phyloP scores from a whole-genome alignment of 805 yeast species.

The Citeromyces nyonsensis region DNA sequence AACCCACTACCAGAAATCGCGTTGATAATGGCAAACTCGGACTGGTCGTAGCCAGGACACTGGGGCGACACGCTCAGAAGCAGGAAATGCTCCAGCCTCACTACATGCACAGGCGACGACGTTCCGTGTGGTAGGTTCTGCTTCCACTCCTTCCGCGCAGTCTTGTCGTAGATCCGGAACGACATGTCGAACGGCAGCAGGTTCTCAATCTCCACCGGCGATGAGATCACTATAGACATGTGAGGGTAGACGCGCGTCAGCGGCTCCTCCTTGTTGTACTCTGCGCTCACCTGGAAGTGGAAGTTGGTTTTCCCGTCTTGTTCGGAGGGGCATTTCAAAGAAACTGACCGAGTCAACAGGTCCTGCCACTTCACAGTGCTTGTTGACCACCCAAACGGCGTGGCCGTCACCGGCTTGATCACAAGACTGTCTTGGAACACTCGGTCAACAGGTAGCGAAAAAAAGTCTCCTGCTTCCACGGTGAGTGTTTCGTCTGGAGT shows the following conservation, averaged over 20 bases:
- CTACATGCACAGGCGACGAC: slow-evolving; percentile 66
- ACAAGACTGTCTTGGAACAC: slow-evolving; percentile 44
- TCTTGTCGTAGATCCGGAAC: slow-evolving; percentile 66
- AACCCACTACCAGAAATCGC: slow-evolving; percentile 37
- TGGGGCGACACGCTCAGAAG: slow-evolving; percentile 56
- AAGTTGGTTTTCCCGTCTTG: slow-evolving; percentile 24
- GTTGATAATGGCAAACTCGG: slow-evolving; percentile 67
- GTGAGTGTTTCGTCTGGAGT: slow-evolving; percentile 29
- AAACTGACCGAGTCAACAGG: slow-evolving; percentile 28
- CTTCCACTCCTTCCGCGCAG: slow-evolving; percentile 49
- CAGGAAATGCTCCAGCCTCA: slow-evolving; percentile 54
- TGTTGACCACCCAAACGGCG: slow-evolving; percentile 52
- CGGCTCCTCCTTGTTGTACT: slow-evolving; percentile 50
- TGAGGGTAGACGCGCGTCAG: slow-evolving; percentile 71
- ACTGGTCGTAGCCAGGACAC: slow-evolving; percentile 41
- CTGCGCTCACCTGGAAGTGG: slow-evolving; percentile 62
- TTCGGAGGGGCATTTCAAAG: slow-evolving; percentile 44
- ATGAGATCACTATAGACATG: slow-evolving; percentile 57
- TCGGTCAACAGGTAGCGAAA: slow-evolving; percentile 60
- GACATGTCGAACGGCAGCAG: slow-evolving; percentile 69
- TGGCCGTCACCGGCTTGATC: slow-evolving; percentile 42
- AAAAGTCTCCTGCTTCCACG: slow-evolving; percentile 2
- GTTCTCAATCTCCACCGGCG: slow-evolving; percentile 80
- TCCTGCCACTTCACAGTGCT: slow-evolving; percentile 49
- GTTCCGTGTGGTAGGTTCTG: slow-evolving; percentile 49